These are phyloP conservation scores for Backusella macrospora DNA, from an alignment of 192 early-diverging fungal species.

Conservation along the genomic window DNA sequence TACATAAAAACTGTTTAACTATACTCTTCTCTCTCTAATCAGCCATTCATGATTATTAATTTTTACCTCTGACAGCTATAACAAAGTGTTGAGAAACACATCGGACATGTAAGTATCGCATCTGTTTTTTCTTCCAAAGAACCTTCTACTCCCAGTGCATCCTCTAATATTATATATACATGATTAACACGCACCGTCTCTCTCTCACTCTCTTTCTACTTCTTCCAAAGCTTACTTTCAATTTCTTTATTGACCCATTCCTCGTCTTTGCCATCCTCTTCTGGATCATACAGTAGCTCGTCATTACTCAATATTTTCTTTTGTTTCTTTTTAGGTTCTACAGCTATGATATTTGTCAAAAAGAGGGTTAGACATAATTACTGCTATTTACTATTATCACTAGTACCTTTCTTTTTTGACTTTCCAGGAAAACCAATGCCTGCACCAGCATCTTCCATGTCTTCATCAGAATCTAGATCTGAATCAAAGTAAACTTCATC, in stretches of 20 bases:
- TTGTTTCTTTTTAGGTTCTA: slow-evolving; percentile 18
- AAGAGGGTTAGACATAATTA: background rate
- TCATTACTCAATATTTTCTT: slow-evolving; percentile 43
- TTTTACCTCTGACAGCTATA: slow-evolving; percentile 63
- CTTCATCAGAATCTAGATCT: slow-evolving; percentile 31
- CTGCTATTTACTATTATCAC: slow-evolving; percentile 18
- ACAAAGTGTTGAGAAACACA: slow-evolving; percentile 63
- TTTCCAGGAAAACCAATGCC: slow-evolving; percentile 24
- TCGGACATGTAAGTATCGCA: slow-evolving; percentile 62
- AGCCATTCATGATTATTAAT: background rate
- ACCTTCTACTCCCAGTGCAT: slow-evolving; percentile 17
- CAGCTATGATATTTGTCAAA: background rate
- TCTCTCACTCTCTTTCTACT: background rate
- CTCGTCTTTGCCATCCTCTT: slow-evolving; percentile 55
- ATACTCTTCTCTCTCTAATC: background rate
- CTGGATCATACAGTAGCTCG: slow-evolving; percentile 61
- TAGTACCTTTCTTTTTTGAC: background rate
- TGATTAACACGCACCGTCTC: slow-evolving; percentile 1
- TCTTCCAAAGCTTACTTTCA: slow-evolving; percentile 38
- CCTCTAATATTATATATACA: slow-evolving; percentile 33
- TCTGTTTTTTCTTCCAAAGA: slow-evolving; percentile 45
- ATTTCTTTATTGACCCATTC: slow-evolving; percentile 57
- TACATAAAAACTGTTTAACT: background rate
- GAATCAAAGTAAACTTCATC: slow-evolving; percentile 59
- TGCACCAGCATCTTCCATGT: slow-evolving; percentile 23